These are phyloP conservation scores for Scheffersomyces segobiensis DNA, from an alignment of 1,139 yeast genomes.

Conservation along the genomic window DNA sequence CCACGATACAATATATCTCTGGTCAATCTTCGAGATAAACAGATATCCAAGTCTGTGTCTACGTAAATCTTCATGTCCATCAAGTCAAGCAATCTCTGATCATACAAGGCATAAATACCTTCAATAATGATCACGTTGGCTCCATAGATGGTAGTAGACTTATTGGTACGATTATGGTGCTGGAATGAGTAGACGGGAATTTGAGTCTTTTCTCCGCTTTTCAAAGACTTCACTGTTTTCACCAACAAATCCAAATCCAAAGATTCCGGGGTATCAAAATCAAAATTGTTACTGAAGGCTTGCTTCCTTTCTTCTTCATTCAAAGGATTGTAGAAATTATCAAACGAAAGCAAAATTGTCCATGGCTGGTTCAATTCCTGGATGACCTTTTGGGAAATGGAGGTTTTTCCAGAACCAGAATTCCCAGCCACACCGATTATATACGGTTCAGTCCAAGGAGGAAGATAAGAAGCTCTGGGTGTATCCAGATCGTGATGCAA, in stretches of 20 bases:
- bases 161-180: conserved; percentile 69
- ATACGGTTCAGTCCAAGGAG: conserved; percentile 97
- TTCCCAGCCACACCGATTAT: conserved; percentile 94
- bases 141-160: conserved; percentile 79
- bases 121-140: conserved; percentile 92
- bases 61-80: conserved; percentile 90
- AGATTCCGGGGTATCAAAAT: conserved; percentile 84
- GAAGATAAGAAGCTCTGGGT: conserved; percentile 49
- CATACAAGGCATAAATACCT: conserved; percentile 85
- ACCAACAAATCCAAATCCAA: conserved; percentile 75
- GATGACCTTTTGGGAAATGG: conserved; percentile 83
- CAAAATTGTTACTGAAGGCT: conserved; percentile 72
- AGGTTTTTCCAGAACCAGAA: conserved; percentile 94
- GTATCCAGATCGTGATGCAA: not conserved
- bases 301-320: conserved; percentile 54
- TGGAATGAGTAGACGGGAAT: conserved; percentile 87
- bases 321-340: conserved; percentile 84
- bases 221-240: conserved; percentile 62
- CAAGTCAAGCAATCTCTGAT: conserved; percentile 63
- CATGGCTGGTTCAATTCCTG: conserved; percentile 86
- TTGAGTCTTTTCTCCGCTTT: conserved; percentile 58
- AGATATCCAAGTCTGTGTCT: conserved; percentile 90
- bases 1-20: conserved; percentile 88
- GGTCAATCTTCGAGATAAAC: conserved; percentile 82
- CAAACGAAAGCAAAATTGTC: conserved; percentile 91